Evolutionary conservation across 768 basidiomycete genomes (phyloP).

Genomic region (Serendipita vermifera): DNA sequence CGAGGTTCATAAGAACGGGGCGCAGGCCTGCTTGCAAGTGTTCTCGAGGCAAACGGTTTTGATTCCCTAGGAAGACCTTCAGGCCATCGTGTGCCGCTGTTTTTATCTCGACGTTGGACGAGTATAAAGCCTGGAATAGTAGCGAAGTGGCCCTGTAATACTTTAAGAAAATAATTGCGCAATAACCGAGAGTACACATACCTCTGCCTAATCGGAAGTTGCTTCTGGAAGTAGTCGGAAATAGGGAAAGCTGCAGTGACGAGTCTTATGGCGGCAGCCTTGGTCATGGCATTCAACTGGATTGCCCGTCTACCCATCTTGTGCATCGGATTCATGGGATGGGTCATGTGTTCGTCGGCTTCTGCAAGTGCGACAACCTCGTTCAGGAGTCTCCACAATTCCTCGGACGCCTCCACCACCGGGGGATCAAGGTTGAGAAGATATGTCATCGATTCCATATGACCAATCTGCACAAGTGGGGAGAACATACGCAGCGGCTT

Average conservation of each 20-base stretch:
- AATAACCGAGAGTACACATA: constrained; percentile 23
- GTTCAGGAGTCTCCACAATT: constrained; percentile 78
- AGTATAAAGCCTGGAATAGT: constrained; percentile 98
- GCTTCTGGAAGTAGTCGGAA: constrained; percentile 83
- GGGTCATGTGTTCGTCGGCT: constrained; percentile 68
- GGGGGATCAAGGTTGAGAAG: constrained; percentile 82
- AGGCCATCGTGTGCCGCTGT: constrained; percentile 91
- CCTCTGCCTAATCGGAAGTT: constrained; percentile 76
- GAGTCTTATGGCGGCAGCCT: constrained; percentile 51
- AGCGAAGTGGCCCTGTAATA: constrained; percentile 70
- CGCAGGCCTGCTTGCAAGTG: constrained; percentile 88
- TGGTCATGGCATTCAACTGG: neutral
- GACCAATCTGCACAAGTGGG: constrained; percentile 90
- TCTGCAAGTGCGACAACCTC: constrained; percentile 93
- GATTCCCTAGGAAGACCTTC: constrained; percentile 74
- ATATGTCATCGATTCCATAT: constrained; percentile 94
- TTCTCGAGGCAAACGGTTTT: constrained; percentile 87
- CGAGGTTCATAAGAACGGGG: constrained; percentile 94
- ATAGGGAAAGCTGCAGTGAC: constrained; percentile 89
- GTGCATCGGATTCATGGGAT: neutral
- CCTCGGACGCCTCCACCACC: constrained; percentile 82
- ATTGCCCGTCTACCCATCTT: neutral
- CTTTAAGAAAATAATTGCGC: constrained; percentile 8
- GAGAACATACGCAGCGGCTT: constrained; percentile 92
- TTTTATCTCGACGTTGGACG: constrained; percentile 79